Percentiles rank a stretch among this genome's conserved stretches.
These are phyloP conservation scores for Coniophora puteana DNA, from an alignment of 1,284 basidiomycete genomes.

Conservation along the genomic window DNA sequence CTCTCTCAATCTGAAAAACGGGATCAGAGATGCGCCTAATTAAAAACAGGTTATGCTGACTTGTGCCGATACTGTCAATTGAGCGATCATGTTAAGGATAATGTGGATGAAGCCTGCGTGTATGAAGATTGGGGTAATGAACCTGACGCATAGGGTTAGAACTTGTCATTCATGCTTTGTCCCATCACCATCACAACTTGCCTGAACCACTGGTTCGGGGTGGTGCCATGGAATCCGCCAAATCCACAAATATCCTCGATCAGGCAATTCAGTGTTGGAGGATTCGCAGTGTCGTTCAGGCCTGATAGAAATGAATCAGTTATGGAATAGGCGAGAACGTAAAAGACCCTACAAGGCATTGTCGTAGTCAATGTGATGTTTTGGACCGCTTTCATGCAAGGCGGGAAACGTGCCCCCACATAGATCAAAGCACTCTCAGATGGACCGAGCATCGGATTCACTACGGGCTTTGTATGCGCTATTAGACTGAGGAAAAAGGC, in stretches of 20 bases:
- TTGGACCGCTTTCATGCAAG: slow-evolving; percentile 77
- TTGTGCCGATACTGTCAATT: slow-evolving; percentile 76
- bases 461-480: slow-evolving; percentile 51
- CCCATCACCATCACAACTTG: slow-evolving; percentile 25
- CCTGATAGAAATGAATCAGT: slow-evolving; percentile 36
- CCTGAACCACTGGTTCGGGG: slow-evolving; percentile 87
- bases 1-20: slow-evolving; percentile 65
- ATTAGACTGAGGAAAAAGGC: slow-evolving; percentile 5
- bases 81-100: slow-evolving; percentile 86
- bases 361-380: slow-evolving; percentile 56
- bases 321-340: slow-evolving; percentile 7
- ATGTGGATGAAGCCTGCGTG: slow-evolving; percentile 93
- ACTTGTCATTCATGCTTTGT: background rate
- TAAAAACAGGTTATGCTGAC: slow-evolving; percentile 35
- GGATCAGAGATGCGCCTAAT: slow-evolving; percentile 6
- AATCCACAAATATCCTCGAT: slow-evolving; percentile 87
- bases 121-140: slow-evolving; percentile 84
- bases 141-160: slow-evolving; percentile 47
- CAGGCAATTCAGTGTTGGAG: slow-evolving; percentile 65
- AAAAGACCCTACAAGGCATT: slow-evolving; percentile 55
- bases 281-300: slow-evolving; percentile 74
- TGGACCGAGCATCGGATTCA: slow-evolving; percentile 94
- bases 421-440: slow-evolving; percentile 82
- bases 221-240: slow-evolving; percentile 68
- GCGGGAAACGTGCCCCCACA: slow-evolving; percentile 89